Base-by-base conservation (phyloP, 2,329 filamentous ascomycete species). In the Blastomyces parvus region DNA sequence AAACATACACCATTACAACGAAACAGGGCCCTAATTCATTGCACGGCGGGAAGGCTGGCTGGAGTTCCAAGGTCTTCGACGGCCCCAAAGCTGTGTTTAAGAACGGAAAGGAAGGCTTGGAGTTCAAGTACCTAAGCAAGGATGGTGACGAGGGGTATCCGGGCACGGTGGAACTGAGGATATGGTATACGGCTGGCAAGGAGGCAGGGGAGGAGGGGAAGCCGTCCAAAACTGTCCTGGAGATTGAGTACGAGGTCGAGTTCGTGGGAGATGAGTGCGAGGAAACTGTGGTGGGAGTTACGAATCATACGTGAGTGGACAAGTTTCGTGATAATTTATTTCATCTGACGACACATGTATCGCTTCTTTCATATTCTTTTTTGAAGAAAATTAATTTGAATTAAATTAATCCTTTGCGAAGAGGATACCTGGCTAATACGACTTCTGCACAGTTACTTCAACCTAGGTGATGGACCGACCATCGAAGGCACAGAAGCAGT, bases 211-310 rank as follows among this genome's bases (percentile, higher is more conserved):
- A 82, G 14, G 79, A 82, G 22, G 73, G 73, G 5, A 85, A 84
- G 22, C 84, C 83, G 65, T 82, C 87, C 66, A 86, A 87, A 66
- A 86, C 84, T 1, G 84, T 94, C 25, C 77, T 97, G 63, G 87
- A 87, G 63, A 89, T 95, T 59, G 94, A 97, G 75, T 97, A 95
- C 74, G 89, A 96, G 80, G 91, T 89, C 25, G 86, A 90, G 75
- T 81, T 97, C 57, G 82, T 91, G 2, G 87, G 84, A 2, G 87
- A 85, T 64, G 82, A 88, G 59, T 88, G 87, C 14, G 86, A 92
- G n/a, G 93, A 97, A 82, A 97, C 93, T 0, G 87, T 87, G 52
- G 84, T 97, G 74, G 95, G 92, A 77, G 84, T 97, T 78, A 97
- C 94, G 59, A 99, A 97, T 79, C 93, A 99, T 80, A 95, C 90